Evolutionary conservation across 202 grass and related monocot genomes (phyloP).

Genomic region (Schoenoplectus tabernaemontani): DNA sequence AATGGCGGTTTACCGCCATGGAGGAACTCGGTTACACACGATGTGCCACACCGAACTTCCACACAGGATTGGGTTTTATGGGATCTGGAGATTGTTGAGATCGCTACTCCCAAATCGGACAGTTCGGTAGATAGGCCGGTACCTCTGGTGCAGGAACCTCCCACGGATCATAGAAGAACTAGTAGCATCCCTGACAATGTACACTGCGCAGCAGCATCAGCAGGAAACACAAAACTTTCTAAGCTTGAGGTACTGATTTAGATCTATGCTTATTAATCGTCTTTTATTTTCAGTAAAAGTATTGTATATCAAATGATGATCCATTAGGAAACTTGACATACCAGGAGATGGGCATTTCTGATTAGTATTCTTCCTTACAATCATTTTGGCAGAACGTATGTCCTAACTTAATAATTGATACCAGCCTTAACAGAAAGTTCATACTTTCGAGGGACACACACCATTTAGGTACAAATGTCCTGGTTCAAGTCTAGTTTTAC

Average conservation of each 20-base stretch:
- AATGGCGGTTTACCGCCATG: constrained; percentile 59
- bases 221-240: neutral
- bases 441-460: too few relatives aligned
- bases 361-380: too few relatives aligned
- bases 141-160: neutral
- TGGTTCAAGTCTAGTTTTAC: neutral
- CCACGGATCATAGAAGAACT: neutral
- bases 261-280: neutral
- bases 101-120: neutral
- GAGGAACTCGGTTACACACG: constrained; percentile 70
- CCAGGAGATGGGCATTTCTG: neutral
- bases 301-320: neutral
- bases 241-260: constrained; percentile 29
- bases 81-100: constrained; percentile 61
- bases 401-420: too few relatives aligned
- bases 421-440: too few relatives aligned
- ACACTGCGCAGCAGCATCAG: neutral
- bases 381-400: too few relatives aligned
- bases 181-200: neutral
- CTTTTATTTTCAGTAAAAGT: neutral
- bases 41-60: constrained; percentile 34
- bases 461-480: too few relatives aligned
- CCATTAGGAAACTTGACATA: neutral
- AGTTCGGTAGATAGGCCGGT: too few relatives aligned
- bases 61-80: constrained; percentile 69